Conservation (phyloP, 2,329 filamentous ascomycete species). For the Ceratocystis albifundus region DNA sequence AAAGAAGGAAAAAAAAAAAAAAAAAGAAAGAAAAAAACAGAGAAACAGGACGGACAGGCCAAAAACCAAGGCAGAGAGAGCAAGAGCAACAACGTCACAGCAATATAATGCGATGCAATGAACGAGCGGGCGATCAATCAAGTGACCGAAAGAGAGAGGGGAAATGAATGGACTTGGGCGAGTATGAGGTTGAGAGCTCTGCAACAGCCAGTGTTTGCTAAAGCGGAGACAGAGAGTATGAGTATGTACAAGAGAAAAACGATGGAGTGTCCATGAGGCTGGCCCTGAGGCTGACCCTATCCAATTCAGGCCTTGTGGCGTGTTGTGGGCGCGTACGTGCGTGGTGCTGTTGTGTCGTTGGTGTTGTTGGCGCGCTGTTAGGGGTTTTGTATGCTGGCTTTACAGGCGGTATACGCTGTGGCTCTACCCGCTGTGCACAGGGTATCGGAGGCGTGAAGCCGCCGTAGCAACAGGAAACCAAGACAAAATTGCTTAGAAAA, state of each 20-base stretch:
- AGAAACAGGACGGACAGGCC: neutral
- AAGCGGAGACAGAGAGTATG: neutral
- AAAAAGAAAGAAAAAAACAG: no score
- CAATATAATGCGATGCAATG: slow-evolving; percentile 5
- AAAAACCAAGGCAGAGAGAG: neutral
- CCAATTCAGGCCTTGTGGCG: slow-evolving; percentile 1
- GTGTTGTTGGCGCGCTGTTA: no score
- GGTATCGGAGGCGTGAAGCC: neutral
- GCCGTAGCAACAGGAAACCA: neutral
- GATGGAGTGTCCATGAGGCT: neutral
- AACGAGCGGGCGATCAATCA: slow-evolving; percentile 8
- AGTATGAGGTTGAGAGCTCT: slow-evolving; percentile 7
- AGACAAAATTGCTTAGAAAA: neutral
- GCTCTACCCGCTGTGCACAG: neutral
- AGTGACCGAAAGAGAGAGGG: neutral
- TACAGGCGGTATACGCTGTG: neutral
- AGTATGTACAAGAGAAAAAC: neutral
- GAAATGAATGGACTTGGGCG: slow-evolving; percentile 2
- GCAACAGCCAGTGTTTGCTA: slow-evolving; percentile 7
- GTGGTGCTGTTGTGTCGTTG: neutral
- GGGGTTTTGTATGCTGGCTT: neutral
- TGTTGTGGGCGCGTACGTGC: slow-evolving; percentile 1
- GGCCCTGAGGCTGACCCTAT: slow-evolving; percentile 1
- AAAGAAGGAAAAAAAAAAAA: no score
- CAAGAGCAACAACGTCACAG: neutral